phyloP scores from a whole-genome alignment of 1,139 yeast genomes.

The Diutina ranongensis region DNA sequence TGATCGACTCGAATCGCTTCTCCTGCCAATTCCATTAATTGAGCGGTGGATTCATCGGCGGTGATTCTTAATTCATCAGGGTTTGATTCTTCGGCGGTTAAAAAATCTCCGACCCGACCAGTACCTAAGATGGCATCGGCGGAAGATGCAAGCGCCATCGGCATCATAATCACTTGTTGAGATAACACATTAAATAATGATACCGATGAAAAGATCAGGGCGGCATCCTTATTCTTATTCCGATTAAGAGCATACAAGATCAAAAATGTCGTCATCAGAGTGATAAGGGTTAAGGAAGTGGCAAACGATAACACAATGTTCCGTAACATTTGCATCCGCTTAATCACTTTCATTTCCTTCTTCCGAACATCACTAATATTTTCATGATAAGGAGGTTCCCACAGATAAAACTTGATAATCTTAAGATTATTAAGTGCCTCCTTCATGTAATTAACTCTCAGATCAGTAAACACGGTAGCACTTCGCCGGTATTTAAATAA shows the following conservation, averaged over 20 bases:
- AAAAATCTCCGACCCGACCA: slow-evolving; percentile 35
- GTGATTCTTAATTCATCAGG: background rate
- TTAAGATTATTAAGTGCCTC: slow-evolving; percentile 57
- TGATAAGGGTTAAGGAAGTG: slow-evolving; percentile 48
- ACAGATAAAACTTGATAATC: slow-evolving; percentile 60
- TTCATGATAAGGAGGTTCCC: slow-evolving; percentile 5
- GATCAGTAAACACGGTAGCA: slow-evolving; percentile 43
- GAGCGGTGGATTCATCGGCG: slow-evolving; percentile 6
- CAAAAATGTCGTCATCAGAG: slow-evolving; percentile 67
- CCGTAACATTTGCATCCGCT: slow-evolving; percentile 6
- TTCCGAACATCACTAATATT: background rate
- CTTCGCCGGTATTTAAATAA: slow-evolving; percentile 30
- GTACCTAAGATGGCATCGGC: slow-evolving; percentile 63
- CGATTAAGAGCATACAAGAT: slow-evolving; percentile 44
- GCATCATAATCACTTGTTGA: slow-evolving; percentile 46
- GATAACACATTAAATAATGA: slow-evolving; percentile 57
- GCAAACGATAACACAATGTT: slow-evolving; percentile 35
- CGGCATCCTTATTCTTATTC: slow-evolving; percentile 37
- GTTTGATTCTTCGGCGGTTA: background rate
- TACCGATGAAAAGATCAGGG: slow-evolving; percentile 68
- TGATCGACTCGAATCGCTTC: slow-evolving; percentile 34
- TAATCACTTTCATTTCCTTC: background rate
- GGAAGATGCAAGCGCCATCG: slow-evolving; percentile 57
- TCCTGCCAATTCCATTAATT: slow-evolving; percentile 6
- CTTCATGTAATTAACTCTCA: slow-evolving; percentile 47